Base-by-base conservation (phyloP, 257 asterid genomes). In the Asclepias syriaca region DNA sequence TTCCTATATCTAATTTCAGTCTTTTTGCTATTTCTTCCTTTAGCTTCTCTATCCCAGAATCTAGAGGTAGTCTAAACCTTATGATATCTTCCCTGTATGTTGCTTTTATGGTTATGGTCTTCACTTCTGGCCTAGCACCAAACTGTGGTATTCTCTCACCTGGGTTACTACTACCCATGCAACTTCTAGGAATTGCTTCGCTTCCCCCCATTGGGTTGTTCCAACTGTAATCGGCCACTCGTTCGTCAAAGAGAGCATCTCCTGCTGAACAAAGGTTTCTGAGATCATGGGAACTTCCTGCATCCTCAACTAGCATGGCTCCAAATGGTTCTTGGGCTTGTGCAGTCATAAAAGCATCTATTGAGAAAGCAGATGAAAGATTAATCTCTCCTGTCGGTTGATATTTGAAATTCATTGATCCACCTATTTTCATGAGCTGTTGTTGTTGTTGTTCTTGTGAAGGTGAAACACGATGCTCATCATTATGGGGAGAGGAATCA, bases 21-120 rank as follows among this genome's bases (percentile, higher is more conserved):
- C 97, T 82, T 84, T 89, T 93, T 9, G 86, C 90, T 73, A 91
- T 94, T 80, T 89, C 96, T 79, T 93, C 96, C 77, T 79, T 85
- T 64, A 93, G 69, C 80, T 70, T 87, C 69, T 58, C 68, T 40
- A 87, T 83, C 5, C 96, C 85, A 0, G 94, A 85, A 58, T 78
- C 83, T 69, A 74, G 57, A 10, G 75, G 29, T 12, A 90, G 85
- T 51, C 96, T 85, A 69, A 93, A 90, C 87, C 97, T 86, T 48
- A 93, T 87, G 54, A 89, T 87, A 73, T 90, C 96, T 73, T 89
- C 97, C 77, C 84, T 74, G 71, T 89, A 89, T 0, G 89, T 82
- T 34, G 97, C 98, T 81, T 93, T 93, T 66, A 89, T 80, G 3
- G 96, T 93, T 57, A 93, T 74, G 29, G 87, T 85, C 63, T 84